phyloP scores from a whole-genome alignment of 331 rosid genomes.

The Ulmus americana region DNA sequence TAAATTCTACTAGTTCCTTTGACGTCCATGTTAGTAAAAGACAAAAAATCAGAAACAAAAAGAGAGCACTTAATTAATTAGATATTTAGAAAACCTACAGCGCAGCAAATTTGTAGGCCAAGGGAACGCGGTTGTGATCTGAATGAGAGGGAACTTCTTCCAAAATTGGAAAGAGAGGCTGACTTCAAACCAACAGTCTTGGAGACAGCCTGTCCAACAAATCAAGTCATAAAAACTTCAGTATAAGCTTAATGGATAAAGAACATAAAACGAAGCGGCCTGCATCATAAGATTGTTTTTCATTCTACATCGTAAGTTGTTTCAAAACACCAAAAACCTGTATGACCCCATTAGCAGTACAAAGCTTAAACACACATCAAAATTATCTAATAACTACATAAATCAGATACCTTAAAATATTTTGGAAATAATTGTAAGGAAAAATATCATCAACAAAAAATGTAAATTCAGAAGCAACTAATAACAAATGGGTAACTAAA shows the following conservation, averaged over 20 bases:
- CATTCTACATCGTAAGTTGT: not conserved
- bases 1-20: not conserved
- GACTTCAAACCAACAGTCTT: constrained; percentile 21
- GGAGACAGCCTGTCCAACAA: constrained; percentile 33
- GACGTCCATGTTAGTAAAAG: not conserved
- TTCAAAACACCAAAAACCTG: not conserved
- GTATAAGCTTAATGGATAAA: not conserved
- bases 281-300: not conserved
- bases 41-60: constrained; percentile 11
- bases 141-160: constrained; percentile 38
- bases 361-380: not conserved
- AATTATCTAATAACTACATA: too few relatives aligned
- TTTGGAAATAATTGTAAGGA: not conserved
- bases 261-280: not conserved
- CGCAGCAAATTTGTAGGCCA: constrained; percentile 41
- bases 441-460: not conserved
- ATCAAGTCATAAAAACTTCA: constrained; percentile 16
- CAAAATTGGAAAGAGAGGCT: constrained; percentile 22
- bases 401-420: too few relatives aligned
- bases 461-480: not conserved
- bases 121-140: constrained; percentile 20
- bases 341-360: not conserved
- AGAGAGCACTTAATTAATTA: constrained; percentile 3
- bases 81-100: constrained; percentile 33
- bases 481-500: not conserved